Percentiles rank a stretch among this genome's conserved stretches.
These are phyloP conservation scores for Ramalina intermedia DNA, from an alignment of 495 filamentous ascomycete species.

Conservation along the genomic window DNA sequence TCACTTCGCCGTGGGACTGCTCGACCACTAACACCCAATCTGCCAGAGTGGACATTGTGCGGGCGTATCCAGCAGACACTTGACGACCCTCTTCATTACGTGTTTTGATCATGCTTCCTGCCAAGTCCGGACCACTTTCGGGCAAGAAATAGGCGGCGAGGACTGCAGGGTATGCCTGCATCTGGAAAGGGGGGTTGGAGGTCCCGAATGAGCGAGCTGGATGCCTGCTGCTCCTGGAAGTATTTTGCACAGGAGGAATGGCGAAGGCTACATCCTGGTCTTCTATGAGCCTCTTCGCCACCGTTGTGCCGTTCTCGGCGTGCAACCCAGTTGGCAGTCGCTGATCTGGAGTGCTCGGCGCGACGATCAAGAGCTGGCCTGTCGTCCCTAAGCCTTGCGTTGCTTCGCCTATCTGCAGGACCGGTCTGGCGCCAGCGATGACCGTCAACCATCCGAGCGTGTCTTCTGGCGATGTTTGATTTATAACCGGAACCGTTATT, in stretches of 20 bases:
- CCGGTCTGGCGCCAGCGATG: conserved; percentile 44
- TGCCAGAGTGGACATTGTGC: conserved; percentile 45
- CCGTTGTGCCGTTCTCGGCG: conserved; percentile 3
- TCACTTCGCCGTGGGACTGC: conserved; percentile 57
- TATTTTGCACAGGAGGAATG: conserved; percentile 21
- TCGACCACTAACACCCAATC: conserved; percentile 76
- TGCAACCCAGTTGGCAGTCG: conserved; percentile 33
- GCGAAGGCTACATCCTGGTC: conserved; percentile 22
- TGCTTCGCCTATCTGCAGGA: conserved; percentile 43
- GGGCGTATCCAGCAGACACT: conserved; percentile 61
- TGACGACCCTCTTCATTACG: conserved; percentile 48
- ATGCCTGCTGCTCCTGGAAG: conserved; percentile 19
- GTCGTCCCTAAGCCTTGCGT: conserved; percentile 53
- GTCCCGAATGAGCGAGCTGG: conserved; percentile 16
- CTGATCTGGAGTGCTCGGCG: conserved; percentile 48
- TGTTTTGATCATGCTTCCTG: conserved; percentile 48
- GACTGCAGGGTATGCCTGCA: conserved; percentile 42
- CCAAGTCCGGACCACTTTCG: conserved; percentile 37
- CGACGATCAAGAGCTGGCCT: conserved; percentile 52
- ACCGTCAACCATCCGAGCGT: conserved; percentile 55
- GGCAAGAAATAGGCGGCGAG: conserved; percentile 34
- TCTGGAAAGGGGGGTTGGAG: conserved; percentile 37
- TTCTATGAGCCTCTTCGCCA: conserved; percentile 3
- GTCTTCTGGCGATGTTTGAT: conserved; percentile 38
- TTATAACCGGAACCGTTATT: conserved; percentile 58